Evolutionary conservation across 202 grass and related monocot species (phyloP).

Genomic region (Setaria italica): DNA sequence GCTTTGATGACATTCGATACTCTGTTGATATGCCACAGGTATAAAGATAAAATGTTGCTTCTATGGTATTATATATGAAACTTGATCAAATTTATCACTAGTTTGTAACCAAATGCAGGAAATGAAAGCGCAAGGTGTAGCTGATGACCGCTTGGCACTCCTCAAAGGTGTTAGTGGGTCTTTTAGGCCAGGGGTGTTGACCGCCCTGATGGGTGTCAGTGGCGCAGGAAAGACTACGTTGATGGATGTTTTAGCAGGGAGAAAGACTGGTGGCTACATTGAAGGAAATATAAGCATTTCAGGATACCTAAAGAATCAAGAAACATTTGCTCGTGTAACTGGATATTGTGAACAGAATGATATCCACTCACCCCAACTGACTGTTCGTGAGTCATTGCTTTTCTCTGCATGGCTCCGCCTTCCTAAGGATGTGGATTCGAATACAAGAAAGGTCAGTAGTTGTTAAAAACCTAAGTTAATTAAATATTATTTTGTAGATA

Average conservation of each 20-base stretch:
- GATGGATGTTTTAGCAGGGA: slow-evolving; percentile 86
- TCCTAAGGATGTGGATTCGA: slow-evolving; percentile 62
- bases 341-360: slow-evolving; percentile 93
- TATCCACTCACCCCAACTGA: slow-evolving; percentile 88
- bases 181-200: slow-evolving; percentile 77
- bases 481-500: too few relatives aligned
- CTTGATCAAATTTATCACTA: not conserved
- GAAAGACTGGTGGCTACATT: slow-evolving; percentile 74
- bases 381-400: slow-evolving; percentile 65
- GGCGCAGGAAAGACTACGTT: slow-evolving; percentile 84
- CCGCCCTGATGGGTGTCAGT: slow-evolving; percentile 78
- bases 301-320: slow-evolving; percentile 79
- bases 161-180: slow-evolving; percentile 73
- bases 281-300: slow-evolving; percentile 84
- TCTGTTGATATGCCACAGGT: slow-evolving; percentile 87
- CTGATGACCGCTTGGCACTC: slow-evolving; percentile 60
- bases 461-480: too few relatives aligned
- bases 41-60: slow-evolving; percentile 25
- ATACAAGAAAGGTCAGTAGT: slow-evolving; percentile 61
- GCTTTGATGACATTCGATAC: slow-evolving; percentile 70
- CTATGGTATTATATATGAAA: not conserved
- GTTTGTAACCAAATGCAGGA: slow-evolving; percentile 54
- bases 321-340: slow-evolving; percentile 75
- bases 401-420: slow-evolving; percentile 82
- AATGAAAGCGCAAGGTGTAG: slow-evolving; percentile 87